Conservation (phyloP, 176 grass and related monocot species). For the Oryza australiensis region DNA sequence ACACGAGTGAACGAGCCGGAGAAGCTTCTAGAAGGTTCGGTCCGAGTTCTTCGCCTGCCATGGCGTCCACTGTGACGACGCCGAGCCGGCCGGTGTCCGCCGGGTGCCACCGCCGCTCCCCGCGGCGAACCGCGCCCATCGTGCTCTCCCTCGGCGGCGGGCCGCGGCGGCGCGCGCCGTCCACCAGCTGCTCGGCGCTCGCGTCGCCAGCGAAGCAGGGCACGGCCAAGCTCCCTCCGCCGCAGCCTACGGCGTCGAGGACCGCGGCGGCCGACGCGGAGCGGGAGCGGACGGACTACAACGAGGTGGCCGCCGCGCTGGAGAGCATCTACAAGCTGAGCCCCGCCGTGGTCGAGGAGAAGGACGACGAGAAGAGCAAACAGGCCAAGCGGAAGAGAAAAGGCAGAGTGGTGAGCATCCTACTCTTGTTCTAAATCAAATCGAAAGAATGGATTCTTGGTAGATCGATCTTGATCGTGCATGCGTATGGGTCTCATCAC, state of each 20-base stretch:
- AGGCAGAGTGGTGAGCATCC: neutral
- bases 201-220: conserved; percentile 50
- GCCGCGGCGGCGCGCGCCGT: conserved; percentile 17
- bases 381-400: conserved; percentile 23
- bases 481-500: too few species aligned
- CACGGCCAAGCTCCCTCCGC: conserved; percentile 32
- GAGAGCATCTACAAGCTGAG: conserved; percentile 95
- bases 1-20: neutral
- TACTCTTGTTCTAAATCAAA: too few species aligned
- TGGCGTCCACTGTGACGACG: conserved; percentile 49
- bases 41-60: neutral
- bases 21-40: conserved; percentile 16
- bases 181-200: conserved; percentile 59
- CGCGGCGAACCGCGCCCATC: conserved; percentile 30
- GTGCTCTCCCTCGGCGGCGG: conserved; percentile 44
- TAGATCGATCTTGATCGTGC: too few species aligned
- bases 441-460: too few species aligned
- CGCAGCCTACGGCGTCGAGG: neutral
- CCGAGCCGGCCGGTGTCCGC: conserved; percentile 50
- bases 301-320: conserved; percentile 77
- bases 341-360: conserved; percentile 55
- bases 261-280: neutral
- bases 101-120: conserved; percentile 26
- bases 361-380: neutral
- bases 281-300: conserved; percentile 50